Evolutionary conservation across 2,329 filamentous ascomycete species (phyloP), one percentile per base, ranked within the genome.

Genomic region (Cladosporium colombiae): DNA sequence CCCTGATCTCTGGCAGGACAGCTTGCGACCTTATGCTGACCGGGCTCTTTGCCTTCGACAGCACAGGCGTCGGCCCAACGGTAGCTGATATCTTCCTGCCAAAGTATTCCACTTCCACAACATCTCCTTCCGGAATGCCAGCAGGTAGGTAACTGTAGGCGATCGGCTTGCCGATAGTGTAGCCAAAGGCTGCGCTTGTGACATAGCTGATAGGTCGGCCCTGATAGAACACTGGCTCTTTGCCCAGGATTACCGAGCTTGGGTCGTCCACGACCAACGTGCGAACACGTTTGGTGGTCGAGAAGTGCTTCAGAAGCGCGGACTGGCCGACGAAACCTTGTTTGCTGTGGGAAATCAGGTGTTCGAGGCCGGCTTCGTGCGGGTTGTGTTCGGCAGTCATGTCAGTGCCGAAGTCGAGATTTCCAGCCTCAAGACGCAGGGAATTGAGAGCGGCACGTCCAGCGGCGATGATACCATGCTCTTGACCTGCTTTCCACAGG

Each of bases 21-120:
- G 23, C 25, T 18, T 44, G 50, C 13, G 25, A 29, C 29, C 52
- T 59, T 59, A 18, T 57, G 44, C n/a, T 31, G 35, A 14, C 14
- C 16, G 29, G 23, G 21, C 2, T 44, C 18, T 14, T 33, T 11
- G 16, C 11, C 40, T 53, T 40, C 46, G 65, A 64, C 18, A 63
- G 61, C 61, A 63, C 27, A 8, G 49, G 35, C 18, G 61, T 63
- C 16, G 61, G 50, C 25, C 61, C 61, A 44, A 63, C 35, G 11
- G 85, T 88, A 0, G 86, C 87, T 59, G 70, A 69, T 62, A 88
- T 82, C 13, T 79, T 78, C 65, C 75, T 77, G 5, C 86, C 85
- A 74, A 89, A 89, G 71, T 89, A 89, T 70, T 88, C 85, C 65
- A 89, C 80, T 71, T 88, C 85, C 0, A 89, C 84, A 0, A 70